Evolutionary conservation across 1,139 yeast species (phyloP).

Genomic region (Suhomyces bribrorum): DNA sequence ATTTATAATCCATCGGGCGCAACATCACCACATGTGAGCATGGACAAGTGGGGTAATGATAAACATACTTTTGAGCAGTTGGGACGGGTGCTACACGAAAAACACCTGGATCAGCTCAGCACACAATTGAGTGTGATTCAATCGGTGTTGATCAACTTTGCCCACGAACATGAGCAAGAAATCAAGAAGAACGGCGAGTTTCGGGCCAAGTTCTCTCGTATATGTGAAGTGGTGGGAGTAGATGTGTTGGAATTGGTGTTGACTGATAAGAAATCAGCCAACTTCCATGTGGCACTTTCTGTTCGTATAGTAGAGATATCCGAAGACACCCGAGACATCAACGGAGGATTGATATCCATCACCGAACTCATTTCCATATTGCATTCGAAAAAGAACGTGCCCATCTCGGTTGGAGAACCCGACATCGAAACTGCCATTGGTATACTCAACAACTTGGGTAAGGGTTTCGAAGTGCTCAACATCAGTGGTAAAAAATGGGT

Average conservation of each 20-base stretch:
- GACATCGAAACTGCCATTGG: slow-evolving; percentile 58
- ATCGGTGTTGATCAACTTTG: slow-evolving; percentile 60
- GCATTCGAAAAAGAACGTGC: slow-evolving; percentile 29
- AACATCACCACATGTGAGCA: neutral
- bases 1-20: neutral
- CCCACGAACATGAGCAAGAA: slow-evolving; percentile 62
- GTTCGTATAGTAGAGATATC: slow-evolving; percentile 77
- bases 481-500: slow-evolving; percentile 43
- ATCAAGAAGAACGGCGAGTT: slow-evolving; percentile 65
- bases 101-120: slow-evolving; percentile 52
- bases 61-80: slow-evolving; percentile 23
- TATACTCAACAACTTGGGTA: slow-evolving; percentile 42
- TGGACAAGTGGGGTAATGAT: slow-evolving; percentile 10
- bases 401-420: slow-evolving; percentile 35
- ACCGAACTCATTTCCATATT: slow-evolving; percentile 51
- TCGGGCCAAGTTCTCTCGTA: slow-evolving; percentile 67
- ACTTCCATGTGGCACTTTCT: slow-evolving; percentile 63
- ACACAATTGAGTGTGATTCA: slow-evolving; percentile 64
- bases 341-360: slow-evolving; percentile 77
- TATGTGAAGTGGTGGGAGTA: slow-evolving; percentile 79
- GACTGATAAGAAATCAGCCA: slow-evolving; percentile 28
- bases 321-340: slow-evolving; percentile 64
- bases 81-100: slow-evolving; percentile 28
- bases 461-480: slow-evolving; percentile 37
- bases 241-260: slow-evolving; percentile 67